Base-by-base conservation (phyloP, 2,329 filamentous ascomycete genomes). In the Fusarium sp. region DNA sequence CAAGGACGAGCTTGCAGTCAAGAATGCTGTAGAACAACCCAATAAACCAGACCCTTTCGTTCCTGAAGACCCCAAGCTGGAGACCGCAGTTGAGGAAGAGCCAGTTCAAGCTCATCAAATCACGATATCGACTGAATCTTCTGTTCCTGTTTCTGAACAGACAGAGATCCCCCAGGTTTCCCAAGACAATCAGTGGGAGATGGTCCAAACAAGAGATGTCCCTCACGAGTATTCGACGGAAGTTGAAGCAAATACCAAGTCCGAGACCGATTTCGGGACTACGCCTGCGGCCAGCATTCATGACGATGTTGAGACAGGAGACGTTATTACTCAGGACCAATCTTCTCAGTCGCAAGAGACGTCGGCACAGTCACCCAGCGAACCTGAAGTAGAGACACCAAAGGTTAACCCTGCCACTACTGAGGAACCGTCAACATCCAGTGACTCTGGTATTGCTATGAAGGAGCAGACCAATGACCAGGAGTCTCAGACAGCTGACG, bases 391-490 rank as follows among this genome's bases (percentile, higher is more conserved):
- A 15, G 61, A 44, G 42, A 60, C 44, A 19, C 41, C 53, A 2
- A 58, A 64, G 40, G 54, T 42, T 12, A 39, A 32, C 22, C 40
- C 53, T 41, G 41, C 42, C 19, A 19, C 24, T 24, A 13, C 32
- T 29, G 46, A 48, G 28, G 42, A 61, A 19, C 5, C 12, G 5
- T 50, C 58, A 35, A 48, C 46, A 38, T 67, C 60, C 8, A 67
- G 58, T 13, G 67, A 70, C 46, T 70, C 68, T 44, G 69, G 58
- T 13, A 61, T 70, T 36, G 63, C 59, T 7, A 56, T 70, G 55
- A 53, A 60, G 13, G 68, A 65, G 15, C 46, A 64, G 32, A 22
- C 31, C 6, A 69, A 64, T 38, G 58, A 69, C n/a, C 43, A 54
- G 13, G 41, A 62, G 29, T 22, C 19, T 25, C 53, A 58, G 22